phyloP scores from a whole-genome alignment of 176 grass and related monocot genomes.

The Zoysia pacifica region DNA sequence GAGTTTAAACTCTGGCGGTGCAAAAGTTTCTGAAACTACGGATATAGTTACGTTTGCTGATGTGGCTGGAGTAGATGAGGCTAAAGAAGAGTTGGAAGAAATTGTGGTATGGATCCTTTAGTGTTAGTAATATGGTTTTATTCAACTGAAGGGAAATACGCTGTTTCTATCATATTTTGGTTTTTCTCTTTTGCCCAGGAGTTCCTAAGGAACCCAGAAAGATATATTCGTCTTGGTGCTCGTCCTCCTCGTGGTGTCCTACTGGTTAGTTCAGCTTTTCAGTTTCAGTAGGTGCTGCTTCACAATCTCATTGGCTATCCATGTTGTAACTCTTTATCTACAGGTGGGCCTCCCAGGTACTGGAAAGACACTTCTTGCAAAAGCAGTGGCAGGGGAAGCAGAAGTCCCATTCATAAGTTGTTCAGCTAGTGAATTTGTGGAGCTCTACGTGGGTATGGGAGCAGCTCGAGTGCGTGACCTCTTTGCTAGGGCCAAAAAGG shows the following conservation, averaged over 20 bases:
- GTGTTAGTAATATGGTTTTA: slow-evolving; percentile 25
- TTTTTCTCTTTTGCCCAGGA: slow-evolving; percentile 55
- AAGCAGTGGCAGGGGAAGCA: slow-evolving; percentile 98
- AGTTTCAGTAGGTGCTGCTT: slow-evolving; percentile 21
- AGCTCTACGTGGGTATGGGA: slow-evolving; percentile 98
- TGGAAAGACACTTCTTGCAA: slow-evolving; percentile 98
- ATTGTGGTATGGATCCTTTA: slow-evolving; percentile 79
- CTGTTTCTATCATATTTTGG: slow-evolving; percentile 33
- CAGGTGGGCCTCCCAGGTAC: slow-evolving; percentile 98
- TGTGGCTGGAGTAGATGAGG: slow-evolving; percentile 99
- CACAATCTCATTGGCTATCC: slow-evolving; percentile 9
- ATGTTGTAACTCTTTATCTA: slow-evolving; percentile 40
- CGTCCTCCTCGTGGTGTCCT: slow-evolving; percentile 99
- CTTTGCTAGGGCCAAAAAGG: slow-evolving; percentile 95
- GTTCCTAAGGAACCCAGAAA: slow-evolving; percentile 94
- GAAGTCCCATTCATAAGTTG: slow-evolving; percentile 99
- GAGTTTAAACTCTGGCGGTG: slow-evolving; percentile 59
- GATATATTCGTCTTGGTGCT: slow-evolving; percentile 90
- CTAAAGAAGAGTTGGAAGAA: slow-evolving; percentile 99
- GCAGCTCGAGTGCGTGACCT: slow-evolving; percentile 95
- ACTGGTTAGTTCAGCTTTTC: slow-evolving; percentile 68
- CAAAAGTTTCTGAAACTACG: slow-evolving; percentile 73
- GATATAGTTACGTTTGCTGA: slow-evolving; percentile 93
- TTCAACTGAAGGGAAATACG: slow-evolving; percentile 44
- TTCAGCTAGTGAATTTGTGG: slow-evolving; percentile 99